Evolutionary conservation across 2,329 filamentous ascomycete genomes (phyloP).

Genomic region (Xylaria sp.): DNA sequence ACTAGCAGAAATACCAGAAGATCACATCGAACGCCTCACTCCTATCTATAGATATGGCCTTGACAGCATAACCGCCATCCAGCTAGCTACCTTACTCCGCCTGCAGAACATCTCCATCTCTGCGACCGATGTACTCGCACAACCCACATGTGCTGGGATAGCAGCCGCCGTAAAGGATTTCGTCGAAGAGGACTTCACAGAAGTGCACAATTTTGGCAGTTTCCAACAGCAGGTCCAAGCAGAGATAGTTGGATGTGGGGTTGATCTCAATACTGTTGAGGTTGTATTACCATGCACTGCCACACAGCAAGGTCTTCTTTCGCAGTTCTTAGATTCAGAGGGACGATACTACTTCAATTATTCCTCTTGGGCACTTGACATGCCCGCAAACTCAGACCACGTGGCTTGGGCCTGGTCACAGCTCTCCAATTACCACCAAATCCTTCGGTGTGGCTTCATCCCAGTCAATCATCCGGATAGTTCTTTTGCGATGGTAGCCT

Average conservation of each 20-base stretch:
- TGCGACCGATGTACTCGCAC: slow-evolving; percentile 76
- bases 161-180: slow-evolving; percentile 24
- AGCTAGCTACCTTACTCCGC: slow-evolving; percentile 73
- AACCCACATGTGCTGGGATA: slow-evolving; percentile 51
- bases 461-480: slow-evolving; percentile 62
- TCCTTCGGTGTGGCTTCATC: slow-evolving; percentile 78
- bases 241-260: slow-evolving; percentile 37
- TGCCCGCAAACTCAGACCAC: slow-evolving; percentile 43
- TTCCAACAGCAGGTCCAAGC: slow-evolving; percentile 46
- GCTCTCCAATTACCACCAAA: slow-evolving; percentile 63
- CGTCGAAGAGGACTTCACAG: not conserved
- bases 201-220: slow-evolving; percentile 47
- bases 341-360: slow-evolving; percentile 79
- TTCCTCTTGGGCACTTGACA: slow-evolving; percentile 59
- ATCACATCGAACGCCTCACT: slow-evolving; percentile 62
- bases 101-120: slow-evolving; percentile 62
- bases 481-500: slow-evolving; percentile 78
- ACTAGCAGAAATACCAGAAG: slow-evolving; percentile 58
- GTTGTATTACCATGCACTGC: slow-evolving; percentile 79
- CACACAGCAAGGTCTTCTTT: slow-evolving; percentile 79
- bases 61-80: slow-evolving; percentile 86
- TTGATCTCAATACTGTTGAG: slow-evolving; percentile 42
- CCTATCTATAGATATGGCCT: slow-evolving; percentile 89
- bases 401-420: slow-evolving; percentile 65
- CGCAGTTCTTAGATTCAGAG: slow-evolving; percentile 70